Conservation (phyloP, 192 early-diverging fungal species). For the Entomortierella chlamydospora region DNA sequence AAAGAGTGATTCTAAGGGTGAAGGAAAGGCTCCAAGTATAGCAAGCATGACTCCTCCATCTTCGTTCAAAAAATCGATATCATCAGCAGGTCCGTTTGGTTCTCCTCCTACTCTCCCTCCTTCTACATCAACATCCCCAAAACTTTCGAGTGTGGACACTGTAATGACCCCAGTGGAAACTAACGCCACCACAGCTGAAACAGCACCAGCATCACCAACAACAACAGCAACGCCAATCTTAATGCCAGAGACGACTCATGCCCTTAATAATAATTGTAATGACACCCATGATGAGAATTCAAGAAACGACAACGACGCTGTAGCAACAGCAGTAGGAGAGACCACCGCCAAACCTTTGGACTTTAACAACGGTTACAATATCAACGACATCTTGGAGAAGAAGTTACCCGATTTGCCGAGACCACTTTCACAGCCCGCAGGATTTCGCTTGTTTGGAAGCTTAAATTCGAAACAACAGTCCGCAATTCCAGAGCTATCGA, state of each 20-base stretch:
- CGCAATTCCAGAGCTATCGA: too few species aligned
- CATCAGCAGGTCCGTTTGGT: not conserved
- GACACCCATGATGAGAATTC: not conserved
- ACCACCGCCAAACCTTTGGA: not conserved
- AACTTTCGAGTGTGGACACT: not conserved
- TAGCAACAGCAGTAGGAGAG: not conserved
- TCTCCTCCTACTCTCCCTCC: not conserved
- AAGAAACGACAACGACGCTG: not conserved
- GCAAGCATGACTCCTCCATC: not conserved
- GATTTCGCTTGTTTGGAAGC: not conserved
- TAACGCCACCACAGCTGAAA: not conserved
- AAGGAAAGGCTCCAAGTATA: not conserved
- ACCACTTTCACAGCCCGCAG: not conserved
- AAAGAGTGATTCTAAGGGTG: too few species aligned
- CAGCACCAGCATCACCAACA: slow-evolving; percentile 1
- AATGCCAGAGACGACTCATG: slow-evolving; percentile 7
- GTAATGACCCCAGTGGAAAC: slow-evolving; percentile 5
- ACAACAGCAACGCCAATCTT: not conserved
- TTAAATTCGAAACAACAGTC: not conserved
- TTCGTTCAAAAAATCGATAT: not conserved
- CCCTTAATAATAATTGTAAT: not conserved
- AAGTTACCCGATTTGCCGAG: slow-evolving; percentile 5
- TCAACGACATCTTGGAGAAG: not conserved
- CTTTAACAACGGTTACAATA: not conserved
- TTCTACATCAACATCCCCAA: not conserved